A percentile compares a stretch with the other conserved stretches of the same genome.
Evolutionary conservation across 805 yeast genomes (phyloP).

Genomic region (Metschnikowia henanensis): DNA sequence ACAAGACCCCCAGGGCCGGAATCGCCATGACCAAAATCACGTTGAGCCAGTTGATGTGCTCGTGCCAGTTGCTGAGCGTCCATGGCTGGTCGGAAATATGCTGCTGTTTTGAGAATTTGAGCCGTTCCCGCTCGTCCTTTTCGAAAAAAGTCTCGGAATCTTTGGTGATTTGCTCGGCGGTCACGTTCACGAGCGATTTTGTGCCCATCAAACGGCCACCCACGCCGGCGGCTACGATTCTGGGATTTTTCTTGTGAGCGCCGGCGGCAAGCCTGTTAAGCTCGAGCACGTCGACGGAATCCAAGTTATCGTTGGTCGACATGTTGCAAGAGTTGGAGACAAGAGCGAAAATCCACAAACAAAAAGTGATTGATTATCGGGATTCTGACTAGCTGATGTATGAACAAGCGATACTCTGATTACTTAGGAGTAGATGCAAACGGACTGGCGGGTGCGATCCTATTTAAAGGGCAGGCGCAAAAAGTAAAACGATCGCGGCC

Average conservation of each 20-base stretch:
- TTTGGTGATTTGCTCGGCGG: slow-evolving; percentile 60
- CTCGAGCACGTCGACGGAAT: slow-evolving; percentile 56
- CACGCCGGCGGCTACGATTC: slow-evolving; percentile 76
- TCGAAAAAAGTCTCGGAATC: slow-evolving; percentile 44
- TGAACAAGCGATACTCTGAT: background rate
- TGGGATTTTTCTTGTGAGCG: slow-evolving; percentile 63
- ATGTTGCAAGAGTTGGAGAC: slow-evolving; percentile 3
- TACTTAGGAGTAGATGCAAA: background rate
- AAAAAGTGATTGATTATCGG: background rate
- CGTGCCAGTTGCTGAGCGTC: slow-evolving; percentile 70
- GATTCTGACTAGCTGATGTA: background rate
- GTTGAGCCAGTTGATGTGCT: slow-evolving; percentile 80
- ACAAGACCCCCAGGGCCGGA: slow-evolving; percentile 54
- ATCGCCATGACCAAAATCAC: slow-evolving; percentile 59
- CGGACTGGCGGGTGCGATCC: background rate
- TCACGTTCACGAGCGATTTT: slow-evolving; percentile 63
- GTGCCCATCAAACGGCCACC: slow-evolving; percentile 84
- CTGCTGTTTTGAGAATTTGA: slow-evolving; percentile 36
- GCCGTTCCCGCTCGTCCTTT: slow-evolving; percentile 39
- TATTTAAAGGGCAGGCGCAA: background rate
- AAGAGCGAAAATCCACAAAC: background rate
- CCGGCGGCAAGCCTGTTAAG: slow-evolving; percentile 85
- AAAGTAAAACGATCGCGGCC: background rate
- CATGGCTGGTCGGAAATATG: slow-evolving; percentile 82
- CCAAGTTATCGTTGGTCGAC: slow-evolving; percentile 21